Evolutionary conservation across 2,329 filamentous ascomycete species (phyloP), one percentile per base, ranked within the genome.

Genomic region (Aspergillus glaucus): DNA sequence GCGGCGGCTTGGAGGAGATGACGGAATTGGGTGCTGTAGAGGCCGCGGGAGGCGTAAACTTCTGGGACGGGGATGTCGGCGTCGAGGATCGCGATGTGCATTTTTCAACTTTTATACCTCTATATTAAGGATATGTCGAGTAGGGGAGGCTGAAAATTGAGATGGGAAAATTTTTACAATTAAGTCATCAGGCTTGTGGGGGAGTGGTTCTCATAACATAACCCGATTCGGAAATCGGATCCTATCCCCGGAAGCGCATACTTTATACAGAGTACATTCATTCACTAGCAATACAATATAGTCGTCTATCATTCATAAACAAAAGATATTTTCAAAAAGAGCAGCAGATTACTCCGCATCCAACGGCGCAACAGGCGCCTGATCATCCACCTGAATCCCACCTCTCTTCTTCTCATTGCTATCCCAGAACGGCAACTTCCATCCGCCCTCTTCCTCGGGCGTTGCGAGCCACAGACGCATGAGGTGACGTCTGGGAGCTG

Each of bases 371-470:
- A 84, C 80, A 1, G 89, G 89, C 7, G 85, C 74, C 22, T 79
- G 87, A 65, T 94, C 81, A 67, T 95, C 81, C 2, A 95, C 89
- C 72, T 95, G 90, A 56, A 95, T 88, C 0, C 89, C 90, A 6
- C 88, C 88, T 15, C 90, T 78, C 80, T 94, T 95, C 79, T 87
- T 88, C 77, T 93, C 86, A 48, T 80, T 74, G 48, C 80, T 86
- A 68, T 95, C 90, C 59, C 82, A 84, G 71, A 91, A 92, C 1
- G 89, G 89, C 67, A 95, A 68, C 45, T 79, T 82, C 89, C 89
- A 95, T 0, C 90, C 90, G 2, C 88, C 90, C 68, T 95, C 89
- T 19, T 70, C 76, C 70, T 92, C 86, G 0, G 89, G 88, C 2
- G 87, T 89, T 9, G 87, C 84, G 48, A 95, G 72, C 90, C 90